Base-by-base conservation (phyloP, 116 monocot genomes). In the Posidonia oceanica region DNA sequence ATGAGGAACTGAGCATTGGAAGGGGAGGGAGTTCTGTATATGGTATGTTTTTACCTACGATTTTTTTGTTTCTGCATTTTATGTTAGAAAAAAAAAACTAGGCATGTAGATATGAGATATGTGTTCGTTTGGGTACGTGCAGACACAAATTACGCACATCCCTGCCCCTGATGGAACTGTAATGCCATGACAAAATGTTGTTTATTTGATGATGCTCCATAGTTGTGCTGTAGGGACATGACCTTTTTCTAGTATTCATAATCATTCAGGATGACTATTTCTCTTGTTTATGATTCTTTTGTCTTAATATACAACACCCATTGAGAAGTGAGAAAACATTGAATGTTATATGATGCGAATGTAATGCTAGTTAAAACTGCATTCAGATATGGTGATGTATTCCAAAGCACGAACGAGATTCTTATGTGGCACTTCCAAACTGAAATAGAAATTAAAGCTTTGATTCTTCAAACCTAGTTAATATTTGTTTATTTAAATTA, bases 1-100 rank as follows among this genome's bases (percentile, higher is more conserved):
- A 92, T 79, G 97, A 97, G 76, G 92, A 97, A 36, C 72, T 97
- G 72, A 87, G 72, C 80, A 89, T 97, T 78, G 97, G 97, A 56
- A 89, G 75, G 76, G 74, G 58, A 23, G 85, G 89, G 60, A 65
- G 72, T 72, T 89, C 92, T 60, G 58, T 74, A 56, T 89, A 89
- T 80, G 97, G 97, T 97, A 87, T 51, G 60, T 36, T 68, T 68
- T 37, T 29, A 36, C 7, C 13, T 53, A 13, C n/a, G 18, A 17
- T 4, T 18, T 66, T 3, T 42, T 52, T 39, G 15, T 16, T 36
- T 69, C 54, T 69, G 36, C 52, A 68, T 29, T 29, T 29, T 29
- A 29, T 29, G 29, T 29, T 29, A 0, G 1, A 5, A 12, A 7
- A 48, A 44, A 7, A 48, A 5, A 48, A 10, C 48, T 48, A 48